Conservation (phyloP, 352 stramenopile species). For the Pythium coloratum region DNA sequence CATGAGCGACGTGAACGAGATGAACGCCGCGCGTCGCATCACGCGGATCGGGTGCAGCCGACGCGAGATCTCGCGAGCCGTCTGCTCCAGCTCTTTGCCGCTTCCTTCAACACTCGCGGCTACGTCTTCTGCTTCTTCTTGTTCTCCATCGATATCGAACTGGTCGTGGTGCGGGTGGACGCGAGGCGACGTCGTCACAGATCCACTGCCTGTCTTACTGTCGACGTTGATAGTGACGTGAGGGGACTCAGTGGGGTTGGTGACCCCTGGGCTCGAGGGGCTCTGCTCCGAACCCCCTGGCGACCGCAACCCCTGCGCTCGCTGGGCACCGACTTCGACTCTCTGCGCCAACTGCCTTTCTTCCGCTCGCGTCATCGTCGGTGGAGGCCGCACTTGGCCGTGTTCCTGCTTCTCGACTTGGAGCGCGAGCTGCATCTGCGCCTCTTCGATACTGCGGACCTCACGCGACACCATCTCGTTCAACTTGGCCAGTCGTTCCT, state of each 20-base stretch:
- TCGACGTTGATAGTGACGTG: constrained; percentile 14
- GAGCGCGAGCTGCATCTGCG: constrained; percentile 48
- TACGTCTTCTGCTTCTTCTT: constrained; percentile 15
- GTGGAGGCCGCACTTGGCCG: constrained; percentile 16
- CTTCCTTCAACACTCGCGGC: constrained; percentile 19
- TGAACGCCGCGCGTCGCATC: constrained; percentile 69
- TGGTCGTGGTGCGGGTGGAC: constrained; percentile 4
- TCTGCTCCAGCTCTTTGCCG: constrained; percentile 48
- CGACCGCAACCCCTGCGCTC: not conserved
- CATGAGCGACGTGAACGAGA: constrained; percentile 77
- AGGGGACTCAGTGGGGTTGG: not conserved
- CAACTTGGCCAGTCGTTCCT: constrained; percentile 51
- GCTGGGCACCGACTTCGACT: constrained; percentile 1
- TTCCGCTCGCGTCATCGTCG: constrained; percentile 18
- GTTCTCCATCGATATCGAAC: not conserved
- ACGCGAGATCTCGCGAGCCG: constrained; percentile 45
- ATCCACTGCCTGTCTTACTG: not conserved
- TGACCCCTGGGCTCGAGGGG: not conserved
- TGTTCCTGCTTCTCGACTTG: constrained; percentile 38
- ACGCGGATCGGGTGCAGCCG: constrained; percentile 55
- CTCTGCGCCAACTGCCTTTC: constrained; percentile 8
- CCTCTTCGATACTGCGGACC: constrained; percentile 60
- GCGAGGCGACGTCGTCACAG: not conserved
- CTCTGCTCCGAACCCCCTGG: not conserved
- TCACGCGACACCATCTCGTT: constrained; percentile 63